Conservation (phyloP, 352 stramenopile species). For the Plasmopara muralis region DNA sequence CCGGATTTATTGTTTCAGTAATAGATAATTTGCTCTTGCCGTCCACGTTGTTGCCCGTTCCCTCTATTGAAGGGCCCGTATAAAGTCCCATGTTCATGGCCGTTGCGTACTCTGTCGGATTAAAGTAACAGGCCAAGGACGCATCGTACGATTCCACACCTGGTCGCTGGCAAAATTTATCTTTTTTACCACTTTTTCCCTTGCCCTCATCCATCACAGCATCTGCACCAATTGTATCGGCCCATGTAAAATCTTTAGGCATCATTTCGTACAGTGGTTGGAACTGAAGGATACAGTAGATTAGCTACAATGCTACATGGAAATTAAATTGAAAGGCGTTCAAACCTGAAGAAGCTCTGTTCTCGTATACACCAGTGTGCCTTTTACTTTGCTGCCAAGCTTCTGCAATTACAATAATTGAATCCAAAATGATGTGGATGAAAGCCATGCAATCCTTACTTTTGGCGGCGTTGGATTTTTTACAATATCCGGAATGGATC, state of each 20-base stretch:
- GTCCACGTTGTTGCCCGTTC: conserved; percentile 7
- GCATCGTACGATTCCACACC: conserved; percentile 53
- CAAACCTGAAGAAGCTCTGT: conserved; percentile 54
- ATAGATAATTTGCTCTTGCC: conserved; percentile 14
- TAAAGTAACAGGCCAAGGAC: conserved; percentile 72
- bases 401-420: conserved; percentile 20
- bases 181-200: conserved; percentile 38
- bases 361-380: conserved; percentile 50
- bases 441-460: conserved; percentile 13
- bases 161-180: conserved; percentile 30
- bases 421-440: background rate
- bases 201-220: conserved; percentile 48
- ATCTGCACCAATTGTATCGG: conserved; percentile 48
- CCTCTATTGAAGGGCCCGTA: conserved; percentile 31
- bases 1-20: conserved; percentile 33
- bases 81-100: conserved; percentile 56
- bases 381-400: conserved; percentile 40
- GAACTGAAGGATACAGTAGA: conserved; percentile 31
- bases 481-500: conserved; percentile 40
- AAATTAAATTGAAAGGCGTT: background rate
- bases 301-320: background rate
- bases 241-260: conserved; percentile 54
- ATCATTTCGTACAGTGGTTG: conserved; percentile 64
- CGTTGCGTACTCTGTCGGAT: conserved; percentile 63
- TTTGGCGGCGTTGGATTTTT: conserved; percentile 32